Evolutionary conservation across 345 rosid species (phyloP).

Genomic region (Trapa incisa): DNA sequence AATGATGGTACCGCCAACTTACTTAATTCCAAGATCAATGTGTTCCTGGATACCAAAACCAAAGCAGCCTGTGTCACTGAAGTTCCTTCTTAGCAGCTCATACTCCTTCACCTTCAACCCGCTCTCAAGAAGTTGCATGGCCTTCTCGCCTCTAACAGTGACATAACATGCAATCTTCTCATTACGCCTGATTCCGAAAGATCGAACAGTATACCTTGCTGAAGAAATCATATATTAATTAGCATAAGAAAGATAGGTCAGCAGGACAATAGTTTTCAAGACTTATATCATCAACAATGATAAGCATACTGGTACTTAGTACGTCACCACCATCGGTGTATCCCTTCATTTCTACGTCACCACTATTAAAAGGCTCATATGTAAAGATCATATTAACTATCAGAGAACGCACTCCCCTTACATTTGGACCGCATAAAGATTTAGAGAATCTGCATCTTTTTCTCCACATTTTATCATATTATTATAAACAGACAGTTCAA

Average conservation of each 20-base stretch:
- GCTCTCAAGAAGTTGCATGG: conserved; percentile 92
- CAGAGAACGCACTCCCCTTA: background rate
- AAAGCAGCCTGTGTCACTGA: conserved; percentile 93
- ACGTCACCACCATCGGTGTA: too few species aligned
- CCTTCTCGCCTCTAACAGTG: conserved; percentile 92
- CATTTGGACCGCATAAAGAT: background rate
- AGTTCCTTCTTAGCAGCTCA: conserved; percentile 80
- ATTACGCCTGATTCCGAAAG: conserved; percentile 90
- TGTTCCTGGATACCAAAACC: conserved; percentile 98
- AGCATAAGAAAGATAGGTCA: background rate
- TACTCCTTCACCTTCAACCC: conserved; percentile 97
- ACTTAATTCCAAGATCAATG: conserved; percentile 97
- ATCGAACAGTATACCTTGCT: conserved; percentile 97
- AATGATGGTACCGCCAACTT: conserved; percentile 10
- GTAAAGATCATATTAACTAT: too few species aligned
- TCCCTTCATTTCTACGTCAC: too few species aligned
- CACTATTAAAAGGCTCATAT: too few species aligned
- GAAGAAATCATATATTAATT: conserved; percentile 5
- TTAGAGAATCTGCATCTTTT: background rate
- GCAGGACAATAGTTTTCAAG: too few species aligned
- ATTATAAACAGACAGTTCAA: background rate
- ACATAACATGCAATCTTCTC: conserved; percentile 97
- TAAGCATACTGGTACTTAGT: background rate
- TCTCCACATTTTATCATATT: background rate
- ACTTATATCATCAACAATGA: too few species aligned